Percentiles rank a stretch among this genome's conserved stretches.
Conservation (phyloP, 306 rosid genomes). For the Begonia fuchsioides region DNA sequence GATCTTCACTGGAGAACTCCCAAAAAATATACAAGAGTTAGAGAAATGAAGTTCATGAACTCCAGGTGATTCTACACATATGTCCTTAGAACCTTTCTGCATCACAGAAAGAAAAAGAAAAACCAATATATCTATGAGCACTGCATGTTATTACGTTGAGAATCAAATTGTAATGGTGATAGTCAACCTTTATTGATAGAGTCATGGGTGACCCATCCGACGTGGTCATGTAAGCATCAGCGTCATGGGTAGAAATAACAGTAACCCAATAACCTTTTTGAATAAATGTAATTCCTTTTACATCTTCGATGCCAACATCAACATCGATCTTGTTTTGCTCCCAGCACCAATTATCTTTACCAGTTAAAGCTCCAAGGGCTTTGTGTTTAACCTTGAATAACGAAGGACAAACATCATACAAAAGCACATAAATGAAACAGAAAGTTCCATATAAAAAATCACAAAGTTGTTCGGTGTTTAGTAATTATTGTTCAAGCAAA, state of each 20-base stretch:
- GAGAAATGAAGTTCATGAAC: slow-evolving; percentile 64
- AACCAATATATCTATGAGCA: slow-evolving; percentile 14
- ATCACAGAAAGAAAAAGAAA: slow-evolving; percentile 17
- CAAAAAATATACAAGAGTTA: slow-evolving; percentile 83
- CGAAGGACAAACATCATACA: slow-evolving; percentile 8
- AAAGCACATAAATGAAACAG: slow-evolving; percentile 9
- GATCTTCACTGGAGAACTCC: slow-evolving; percentile 61
- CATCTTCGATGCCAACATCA: slow-evolving; percentile 64
- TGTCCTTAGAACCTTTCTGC: slow-evolving; percentile 90
- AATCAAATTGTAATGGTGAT: slow-evolving; percentile 11
- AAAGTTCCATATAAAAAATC: slow-evolving; percentile 1
- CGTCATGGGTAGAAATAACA: slow-evolving; percentile 71
- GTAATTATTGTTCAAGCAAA: too few relatives aligned
- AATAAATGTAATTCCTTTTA: slow-evolving; percentile 54
- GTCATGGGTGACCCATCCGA: slow-evolving; percentile 45
- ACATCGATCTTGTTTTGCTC: slow-evolving; percentile 52
- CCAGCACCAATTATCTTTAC: slow-evolving; percentile 95
- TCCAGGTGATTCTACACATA: slow-evolving; percentile 78
- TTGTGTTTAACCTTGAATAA: slow-evolving; percentile 54
- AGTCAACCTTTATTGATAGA: slow-evolving; percentile 56
- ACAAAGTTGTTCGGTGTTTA: too few relatives aligned
- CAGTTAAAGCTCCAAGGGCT: slow-evolving; percentile 23
- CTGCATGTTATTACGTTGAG: not conserved
- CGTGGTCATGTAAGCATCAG: slow-evolving; percentile 61
- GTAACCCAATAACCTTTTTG: slow-evolving; percentile 86